Evolutionary conservation across 805 yeast species (phyloP).

Genomic region (Sporopachydermia lactativora): DNA sequence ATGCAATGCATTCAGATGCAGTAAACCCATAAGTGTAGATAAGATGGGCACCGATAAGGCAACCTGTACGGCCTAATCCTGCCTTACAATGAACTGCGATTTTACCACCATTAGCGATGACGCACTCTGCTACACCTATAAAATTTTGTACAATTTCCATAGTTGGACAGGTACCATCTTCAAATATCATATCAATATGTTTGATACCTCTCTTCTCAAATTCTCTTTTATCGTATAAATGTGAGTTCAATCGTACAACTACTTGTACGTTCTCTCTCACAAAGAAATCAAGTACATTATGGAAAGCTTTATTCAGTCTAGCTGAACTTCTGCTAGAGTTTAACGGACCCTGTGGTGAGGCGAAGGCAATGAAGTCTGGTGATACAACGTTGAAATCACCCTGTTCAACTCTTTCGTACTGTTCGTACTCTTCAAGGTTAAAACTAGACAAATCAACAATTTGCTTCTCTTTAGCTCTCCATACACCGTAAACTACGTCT

Average conservation of each 20-base stretch:
- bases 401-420: constrained; percentile 88
- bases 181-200: constrained; percentile 92
- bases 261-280: constrained; percentile 59
- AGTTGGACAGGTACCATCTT: constrained; percentile 96
- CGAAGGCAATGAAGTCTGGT: constrained; percentile 93
- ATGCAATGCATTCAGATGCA: constrained; percentile 92
- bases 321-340: constrained; percentile 5
- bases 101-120: constrained; percentile 75
- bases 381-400: constrained; percentile 91
- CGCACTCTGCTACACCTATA: constrained; percentile 88
- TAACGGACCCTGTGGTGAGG: constrained; percentile 80
- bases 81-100: constrained; percentile 99
- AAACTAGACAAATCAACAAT: constrained; percentile 77
- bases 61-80: constrained; percentile 95
- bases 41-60: constrained; percentile 92
- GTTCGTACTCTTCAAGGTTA: constrained; percentile 88
- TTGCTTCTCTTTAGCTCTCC: constrained; percentile 93
- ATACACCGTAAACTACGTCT: constrained; percentile 89
- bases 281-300: constrained; percentile 70
- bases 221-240: constrained; percentile 72
- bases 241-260: constrained; percentile 88
- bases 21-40: constrained; percentile 95
- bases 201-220: constrained; percentile 73
- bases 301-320: constrained; percentile 28
- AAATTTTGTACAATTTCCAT: constrained; percentile 86